Evolutionary conservation across 148 eudicot genomes (phyloP).

Genomic region (Fagopyrum tataricum): DNA sequence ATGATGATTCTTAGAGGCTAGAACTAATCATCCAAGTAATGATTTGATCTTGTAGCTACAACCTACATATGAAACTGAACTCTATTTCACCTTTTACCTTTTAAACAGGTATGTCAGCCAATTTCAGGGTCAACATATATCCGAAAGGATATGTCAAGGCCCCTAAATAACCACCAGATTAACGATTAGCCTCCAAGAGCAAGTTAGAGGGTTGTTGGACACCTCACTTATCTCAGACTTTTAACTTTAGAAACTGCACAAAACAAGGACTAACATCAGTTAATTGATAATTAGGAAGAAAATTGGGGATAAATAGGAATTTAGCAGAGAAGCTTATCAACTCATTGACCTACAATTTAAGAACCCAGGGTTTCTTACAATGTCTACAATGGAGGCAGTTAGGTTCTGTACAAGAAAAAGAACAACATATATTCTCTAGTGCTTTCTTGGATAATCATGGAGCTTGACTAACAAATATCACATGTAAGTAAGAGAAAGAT

Average conservation of each 20-base stretch:
- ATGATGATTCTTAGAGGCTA: too few relatives aligned
- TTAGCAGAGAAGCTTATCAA: slow-evolving; percentile 36
- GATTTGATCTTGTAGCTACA: too few relatives aligned
- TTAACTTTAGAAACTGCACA: slow-evolving; percentile 63
- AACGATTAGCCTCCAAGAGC: slow-evolving; percentile 74
- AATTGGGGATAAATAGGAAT: slow-evolving; percentile 15
- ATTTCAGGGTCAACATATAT: slow-evolving; percentile 72
- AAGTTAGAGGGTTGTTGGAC: slow-evolving; percentile 74
- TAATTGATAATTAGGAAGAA: neutral
- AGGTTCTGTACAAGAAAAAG: slow-evolving; percentile 49
- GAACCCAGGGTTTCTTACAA: slow-evolving; percentile 88
- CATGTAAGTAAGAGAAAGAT: neutral
- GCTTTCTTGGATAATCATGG: neutral
- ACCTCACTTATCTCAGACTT: slow-evolving; percentile 66
- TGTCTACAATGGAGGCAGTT: slow-evolving; percentile 85
- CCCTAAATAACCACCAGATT: slow-evolving; percentile 87
- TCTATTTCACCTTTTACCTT: too few relatives aligned
- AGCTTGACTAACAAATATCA: neutral
- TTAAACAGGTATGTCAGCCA: too few relatives aligned
- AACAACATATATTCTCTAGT: neutral
- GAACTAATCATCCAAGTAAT: too few relatives aligned
- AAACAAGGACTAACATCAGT: neutral
- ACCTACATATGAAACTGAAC: too few relatives aligned
- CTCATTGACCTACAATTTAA: slow-evolving; percentile 92
- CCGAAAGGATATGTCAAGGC: slow-evolving; percentile 63